phyloP scores from a whole-genome alignment of 352 stramenopile species.

The Globisporangium okanoganense region DNA sequence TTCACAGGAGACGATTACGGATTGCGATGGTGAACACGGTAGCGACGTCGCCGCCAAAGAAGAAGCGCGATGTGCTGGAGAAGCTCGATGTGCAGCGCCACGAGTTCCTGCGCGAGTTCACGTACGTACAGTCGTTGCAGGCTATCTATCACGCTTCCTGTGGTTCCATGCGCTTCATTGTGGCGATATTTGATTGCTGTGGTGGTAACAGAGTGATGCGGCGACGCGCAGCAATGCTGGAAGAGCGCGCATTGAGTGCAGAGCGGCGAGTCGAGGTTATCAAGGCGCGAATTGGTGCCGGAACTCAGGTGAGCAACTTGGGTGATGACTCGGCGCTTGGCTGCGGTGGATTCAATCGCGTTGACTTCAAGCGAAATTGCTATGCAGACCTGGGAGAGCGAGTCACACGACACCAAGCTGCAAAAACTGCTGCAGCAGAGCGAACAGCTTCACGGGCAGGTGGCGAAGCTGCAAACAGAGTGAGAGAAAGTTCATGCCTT shows the following conservation, averaged over 20 bases:
- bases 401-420: background rate
- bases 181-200: background rate
- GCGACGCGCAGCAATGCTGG: background rate
- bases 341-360: background rate
- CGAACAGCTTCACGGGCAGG: background rate
- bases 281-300: background rate
- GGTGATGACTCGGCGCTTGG: background rate
- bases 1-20: background rate
- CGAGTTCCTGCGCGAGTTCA: slow-evolving; percentile 1
- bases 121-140: no score
- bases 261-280: background rate
- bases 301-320: background rate
- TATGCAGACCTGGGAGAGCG: background rate
- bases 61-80: slow-evolving; percentile 3
- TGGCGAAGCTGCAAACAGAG: slow-evolving; percentile 5
- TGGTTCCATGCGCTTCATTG: background rate
- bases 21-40: background rate
- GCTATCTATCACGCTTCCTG: no score
- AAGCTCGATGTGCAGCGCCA: slow-evolving; percentile 8
- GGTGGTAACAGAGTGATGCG: background rate
- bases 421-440: background rate
- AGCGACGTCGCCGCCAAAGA: background rate
- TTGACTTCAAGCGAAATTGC: background rate
- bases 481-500: background rate
- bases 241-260: slow-evolving; percentile 1